Conservation (phyloP, 2,329 filamentous ascomycete species). For the Davidsoniella eucalypti region DNA sequence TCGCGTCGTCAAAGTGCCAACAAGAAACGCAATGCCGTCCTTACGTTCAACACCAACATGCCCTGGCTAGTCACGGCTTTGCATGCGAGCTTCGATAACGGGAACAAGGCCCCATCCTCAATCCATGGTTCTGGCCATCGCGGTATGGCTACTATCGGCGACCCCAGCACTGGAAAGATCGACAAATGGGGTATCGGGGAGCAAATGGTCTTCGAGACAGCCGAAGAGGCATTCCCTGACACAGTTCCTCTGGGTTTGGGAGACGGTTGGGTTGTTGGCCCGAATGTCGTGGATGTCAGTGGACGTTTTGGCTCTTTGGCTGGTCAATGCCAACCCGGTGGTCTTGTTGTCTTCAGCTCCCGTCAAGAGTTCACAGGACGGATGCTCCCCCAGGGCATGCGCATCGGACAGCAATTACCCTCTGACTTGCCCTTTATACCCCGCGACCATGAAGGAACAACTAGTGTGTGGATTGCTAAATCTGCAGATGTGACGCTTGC, state of each 20-base stretch:
- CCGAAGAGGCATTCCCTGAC: constrained; percentile 59
- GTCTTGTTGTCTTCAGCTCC: constrained; percentile 24
- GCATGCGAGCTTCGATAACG: constrained; percentile 56
- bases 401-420: neutral
- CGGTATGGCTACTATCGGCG: constrained; percentile 63
- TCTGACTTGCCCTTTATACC: constrained; percentile 44
- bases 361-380: neutral
- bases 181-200: constrained; percentile 73
- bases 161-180: constrained; percentile 58
- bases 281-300: constrained; percentile 84
- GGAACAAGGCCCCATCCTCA: constrained; percentile 60
- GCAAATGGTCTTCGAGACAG: constrained; percentile 56
- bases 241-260: constrained; percentile 63
- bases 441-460: constrained; percentile 52
- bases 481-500: constrained; percentile 51
- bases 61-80: constrained; percentile 64
- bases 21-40: constrained; percentile 54
- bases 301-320: constrained; percentile 69
- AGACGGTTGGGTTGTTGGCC: constrained; percentile 58
- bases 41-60: constrained; percentile 75
- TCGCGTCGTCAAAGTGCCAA: constrained; percentile 30
- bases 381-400: neutral
- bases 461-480: constrained; percentile 81
- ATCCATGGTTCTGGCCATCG: constrained; percentile 71
- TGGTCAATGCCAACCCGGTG: constrained; percentile 74